Conservation (phyloP, 192 early-diverging fungal genomes). For the Powellomyces hirtus region DNA sequence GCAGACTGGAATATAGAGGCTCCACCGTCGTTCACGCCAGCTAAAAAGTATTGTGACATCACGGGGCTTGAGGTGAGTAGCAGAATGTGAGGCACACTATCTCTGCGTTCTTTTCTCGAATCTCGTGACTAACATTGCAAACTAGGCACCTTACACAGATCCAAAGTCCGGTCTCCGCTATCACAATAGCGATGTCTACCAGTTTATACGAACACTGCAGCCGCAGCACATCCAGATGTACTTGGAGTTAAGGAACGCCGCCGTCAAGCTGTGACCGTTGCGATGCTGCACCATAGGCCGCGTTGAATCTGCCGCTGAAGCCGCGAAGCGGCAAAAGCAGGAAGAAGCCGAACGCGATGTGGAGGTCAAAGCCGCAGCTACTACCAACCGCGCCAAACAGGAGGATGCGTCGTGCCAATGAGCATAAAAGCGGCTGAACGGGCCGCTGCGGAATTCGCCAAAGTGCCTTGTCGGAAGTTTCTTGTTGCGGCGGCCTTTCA, state of each 20-base stretch:
- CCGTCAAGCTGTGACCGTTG: constrained; percentile 65
- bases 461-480: too few species aligned
- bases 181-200: constrained; percentile 78
- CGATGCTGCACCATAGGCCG: too few species aligned
- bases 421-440: too few species aligned
- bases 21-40: constrained; percentile 75
- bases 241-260: constrained; percentile 75
- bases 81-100: not conserved
- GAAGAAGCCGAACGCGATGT: too few species aligned
- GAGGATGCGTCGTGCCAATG: too few species aligned
- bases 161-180: constrained; percentile 84
- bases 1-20: constrained; percentile 81
- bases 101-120: not conserved
- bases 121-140: not conserved
- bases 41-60: constrained; percentile 90
- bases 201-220: constrained; percentile 65
- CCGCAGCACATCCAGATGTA: constrained; percentile 79
- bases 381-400: too few species aligned
- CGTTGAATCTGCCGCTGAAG: too few species aligned
- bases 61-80: constrained; percentile 72
- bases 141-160: constrained; percentile 77
- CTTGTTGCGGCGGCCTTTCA: too few species aligned
- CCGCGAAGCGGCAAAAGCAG: too few species aligned
- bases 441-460: too few species aligned
- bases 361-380: too few species aligned